These are phyloP conservation scores for Davidsoniella virescens DNA, from an alignment of 2,329 filamentous ascomycete species.

Conservation along the genomic window DNA sequence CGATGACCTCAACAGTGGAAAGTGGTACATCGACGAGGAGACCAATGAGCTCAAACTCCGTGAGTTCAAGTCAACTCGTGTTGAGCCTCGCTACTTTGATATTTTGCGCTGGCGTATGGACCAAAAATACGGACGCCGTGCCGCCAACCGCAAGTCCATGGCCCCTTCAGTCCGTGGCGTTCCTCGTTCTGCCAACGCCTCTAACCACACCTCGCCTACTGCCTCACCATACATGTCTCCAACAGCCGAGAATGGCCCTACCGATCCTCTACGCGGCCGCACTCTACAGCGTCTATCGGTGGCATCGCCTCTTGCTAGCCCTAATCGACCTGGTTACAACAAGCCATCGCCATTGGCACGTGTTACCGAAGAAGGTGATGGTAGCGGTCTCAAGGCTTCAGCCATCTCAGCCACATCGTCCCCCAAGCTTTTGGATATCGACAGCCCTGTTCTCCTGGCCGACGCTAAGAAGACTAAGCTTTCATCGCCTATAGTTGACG, in stretches of 20 bases:
- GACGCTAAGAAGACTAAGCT: conserved; percentile 30
- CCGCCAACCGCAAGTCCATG: conserved; percentile 37
- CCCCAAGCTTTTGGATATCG: conserved; percentile 38
- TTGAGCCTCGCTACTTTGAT: conserved; percentile 86
- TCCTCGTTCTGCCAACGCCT: conserved; percentile 23
- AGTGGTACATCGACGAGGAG: conserved; percentile 88
- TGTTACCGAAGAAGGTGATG: conserved; percentile 49
- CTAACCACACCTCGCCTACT: conserved; percentile 18
- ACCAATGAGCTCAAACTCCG: conserved; percentile 78
- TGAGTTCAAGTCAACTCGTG: conserved; percentile 75
- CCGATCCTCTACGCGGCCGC: conserved; percentile 48
- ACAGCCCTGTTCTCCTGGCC: conserved; percentile 24
- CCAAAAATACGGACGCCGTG: conserved; percentile 72
- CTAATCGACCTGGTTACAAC: conserved; percentile 47
- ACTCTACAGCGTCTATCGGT: conserved; percentile 49
- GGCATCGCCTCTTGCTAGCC: conserved; percentile 47
- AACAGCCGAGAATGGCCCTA: conserved; percentile 28
- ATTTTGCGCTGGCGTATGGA: conserved; percentile 91
- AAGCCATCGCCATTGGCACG: conserved; percentile 58
- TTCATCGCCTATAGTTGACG: conserved; percentile 17
- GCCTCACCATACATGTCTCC: conserved; percentile 51
- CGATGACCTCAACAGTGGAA: conserved; percentile 78
- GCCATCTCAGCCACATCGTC: conserved; percentile 25
- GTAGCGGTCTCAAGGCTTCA: conserved; percentile 20
- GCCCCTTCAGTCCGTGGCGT: conserved; percentile 19